Percentiles rank a stretch among this genome's conserved stretches.
phyloP scores from a whole-genome alignment of 257 asterid species.

The Ophiorrhiza pumila region DNA sequence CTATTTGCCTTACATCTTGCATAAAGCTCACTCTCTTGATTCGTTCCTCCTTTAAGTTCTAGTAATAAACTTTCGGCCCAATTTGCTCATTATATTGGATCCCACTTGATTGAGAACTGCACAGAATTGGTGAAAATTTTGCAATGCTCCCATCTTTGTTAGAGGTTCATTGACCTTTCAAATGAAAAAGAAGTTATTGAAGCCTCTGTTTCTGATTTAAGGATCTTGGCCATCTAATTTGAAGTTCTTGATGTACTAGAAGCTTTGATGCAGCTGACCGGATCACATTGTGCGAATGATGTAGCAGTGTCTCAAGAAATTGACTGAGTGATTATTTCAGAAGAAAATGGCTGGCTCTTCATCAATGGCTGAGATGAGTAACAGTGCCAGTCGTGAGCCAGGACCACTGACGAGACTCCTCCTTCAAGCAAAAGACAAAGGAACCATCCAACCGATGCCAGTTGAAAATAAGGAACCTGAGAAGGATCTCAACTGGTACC shows the following conservation, averaged over 20 bases:
- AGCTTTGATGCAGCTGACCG: no score
- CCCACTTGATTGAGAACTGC: neutral
- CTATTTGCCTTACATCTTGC: neutral
- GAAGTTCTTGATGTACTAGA: neutral
- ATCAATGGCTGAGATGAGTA: constrained; percentile 16
- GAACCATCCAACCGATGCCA: constrained; percentile 6
- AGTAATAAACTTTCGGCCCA: neutral
- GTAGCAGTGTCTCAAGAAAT: neutral
- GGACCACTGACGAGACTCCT: constrained; percentile 30
- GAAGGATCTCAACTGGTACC: constrained; percentile 38
- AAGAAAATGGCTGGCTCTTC: constrained; percentile 26
- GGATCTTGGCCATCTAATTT: neutral
- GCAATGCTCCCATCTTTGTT: neutral
- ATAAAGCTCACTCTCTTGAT: neutral
- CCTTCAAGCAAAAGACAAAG: constrained; percentile 21
- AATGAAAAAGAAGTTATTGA: neutral
- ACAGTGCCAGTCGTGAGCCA: constrained; percentile 17
- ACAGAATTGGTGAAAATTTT: neutral
- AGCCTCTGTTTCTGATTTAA: neutral
- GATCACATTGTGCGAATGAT: neutral
- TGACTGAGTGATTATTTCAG: constrained; percentile 1
- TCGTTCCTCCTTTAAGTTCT: neutral
- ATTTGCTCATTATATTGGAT: neutral
- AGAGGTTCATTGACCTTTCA: neutral
- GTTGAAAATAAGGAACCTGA: constrained; percentile 22